Evolutionary conservation across 768 basidiomycete genomes (phyloP).

Genomic region (Termitomyces sp.): DNA sequence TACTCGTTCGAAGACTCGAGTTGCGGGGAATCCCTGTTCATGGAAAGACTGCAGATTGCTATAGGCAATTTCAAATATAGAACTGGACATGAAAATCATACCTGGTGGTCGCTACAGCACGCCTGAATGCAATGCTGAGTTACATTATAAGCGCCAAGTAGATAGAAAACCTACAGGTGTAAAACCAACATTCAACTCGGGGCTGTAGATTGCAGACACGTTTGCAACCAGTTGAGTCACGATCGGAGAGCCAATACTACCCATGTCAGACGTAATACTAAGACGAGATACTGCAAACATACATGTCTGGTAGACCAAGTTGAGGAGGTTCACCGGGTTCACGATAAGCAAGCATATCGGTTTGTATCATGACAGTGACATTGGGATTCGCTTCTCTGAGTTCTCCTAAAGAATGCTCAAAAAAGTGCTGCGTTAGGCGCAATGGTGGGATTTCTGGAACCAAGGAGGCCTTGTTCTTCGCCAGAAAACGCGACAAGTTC

Average conservation of each 20-base stretch:
- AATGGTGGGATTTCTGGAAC: constrained; percentile 40
- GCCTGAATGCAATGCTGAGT: constrained; percentile 30
- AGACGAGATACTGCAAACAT: constrained; percentile 15
- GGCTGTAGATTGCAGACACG: constrained; percentile 74
- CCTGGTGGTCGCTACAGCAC: constrained; percentile 93
- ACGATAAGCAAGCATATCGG: constrained; percentile 90
- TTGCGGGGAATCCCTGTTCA: constrained; percentile 77
- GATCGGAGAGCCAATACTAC: constrained; percentile 73
- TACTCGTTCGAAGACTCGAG: constrained; percentile 84
- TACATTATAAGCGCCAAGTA: background rate
- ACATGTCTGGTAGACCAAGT: constrained; percentile 74
- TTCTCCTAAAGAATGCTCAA: constrained; percentile 34
- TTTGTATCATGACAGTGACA: constrained; percentile 81
- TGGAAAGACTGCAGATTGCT: constrained; percentile 57
- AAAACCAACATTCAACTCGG: constrained; percentile 66
- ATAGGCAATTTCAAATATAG: background rate
- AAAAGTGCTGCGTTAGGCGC: background rate
- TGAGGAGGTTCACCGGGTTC: constrained; percentile 74
- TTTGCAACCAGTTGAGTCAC: constrained; percentile 72
- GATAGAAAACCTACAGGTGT: constrained; percentile 40
- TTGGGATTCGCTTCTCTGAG: constrained; percentile 54
- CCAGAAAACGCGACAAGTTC: constrained; percentile 83
- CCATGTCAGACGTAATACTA: background rate
- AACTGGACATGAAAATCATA: constrained; percentile 12
- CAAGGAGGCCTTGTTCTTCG: constrained; percentile 85